Conservation (phyloP, 805 yeast species). For the Nadsonia fulvescens region DNA sequence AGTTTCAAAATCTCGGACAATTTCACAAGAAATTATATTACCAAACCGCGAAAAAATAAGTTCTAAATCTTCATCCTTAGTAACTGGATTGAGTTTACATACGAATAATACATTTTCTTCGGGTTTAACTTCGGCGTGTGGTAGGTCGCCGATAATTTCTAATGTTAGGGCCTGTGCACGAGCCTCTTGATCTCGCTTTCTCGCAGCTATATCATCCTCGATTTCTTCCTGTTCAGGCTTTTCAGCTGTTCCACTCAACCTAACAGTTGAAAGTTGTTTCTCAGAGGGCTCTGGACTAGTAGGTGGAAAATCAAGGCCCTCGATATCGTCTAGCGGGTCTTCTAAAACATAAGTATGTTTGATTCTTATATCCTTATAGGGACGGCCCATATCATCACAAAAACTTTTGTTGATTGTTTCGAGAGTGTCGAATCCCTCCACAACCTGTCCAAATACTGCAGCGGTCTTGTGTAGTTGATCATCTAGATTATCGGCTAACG, state of each 20-base stretch:
- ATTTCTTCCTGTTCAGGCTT: slow-evolving; percentile 12
- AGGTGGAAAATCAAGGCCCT: slow-evolving; percentile 13
- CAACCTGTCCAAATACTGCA: slow-evolving; percentile 3
- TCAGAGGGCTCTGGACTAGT: slow-evolving; percentile 23
- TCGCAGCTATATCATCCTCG: slow-evolving; percentile 12
- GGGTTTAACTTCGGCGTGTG: slow-evolving; percentile 39
- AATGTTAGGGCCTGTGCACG: slow-evolving; percentile 40
- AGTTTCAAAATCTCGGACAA: slow-evolving; percentile 30
- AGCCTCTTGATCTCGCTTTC: slow-evolving; percentile 21
- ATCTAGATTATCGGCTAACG: slow-evolving; percentile 17
- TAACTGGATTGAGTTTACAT: slow-evolving; percentile 44
- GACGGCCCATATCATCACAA: slow-evolving; percentile 24
- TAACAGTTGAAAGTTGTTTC: slow-evolving; percentile 19
- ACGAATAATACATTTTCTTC: slow-evolving; percentile 44
- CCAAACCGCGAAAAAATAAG: slow-evolving; percentile 50
- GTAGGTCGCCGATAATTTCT: slow-evolving; percentile 47
- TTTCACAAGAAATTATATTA: slow-evolving; percentile 29
- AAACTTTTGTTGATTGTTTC: slow-evolving; percentile 7
- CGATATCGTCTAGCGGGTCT: slow-evolving; percentile 33
- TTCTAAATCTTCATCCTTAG: slow-evolving; percentile 36
- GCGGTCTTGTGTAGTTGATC: slow-evolving; percentile 14
- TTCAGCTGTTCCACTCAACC: slow-evolving; percentile 13
- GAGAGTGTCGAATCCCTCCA: slow-evolving; percentile 7
- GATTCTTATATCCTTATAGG: slow-evolving; percentile 33
- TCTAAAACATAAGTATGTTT: slow-evolving; percentile 31